Percentiles rank a stretch among this genome's conserved stretches.
Conservation (phyloP, 805 yeast genomes). For the Lachancea cidri region DNA sequence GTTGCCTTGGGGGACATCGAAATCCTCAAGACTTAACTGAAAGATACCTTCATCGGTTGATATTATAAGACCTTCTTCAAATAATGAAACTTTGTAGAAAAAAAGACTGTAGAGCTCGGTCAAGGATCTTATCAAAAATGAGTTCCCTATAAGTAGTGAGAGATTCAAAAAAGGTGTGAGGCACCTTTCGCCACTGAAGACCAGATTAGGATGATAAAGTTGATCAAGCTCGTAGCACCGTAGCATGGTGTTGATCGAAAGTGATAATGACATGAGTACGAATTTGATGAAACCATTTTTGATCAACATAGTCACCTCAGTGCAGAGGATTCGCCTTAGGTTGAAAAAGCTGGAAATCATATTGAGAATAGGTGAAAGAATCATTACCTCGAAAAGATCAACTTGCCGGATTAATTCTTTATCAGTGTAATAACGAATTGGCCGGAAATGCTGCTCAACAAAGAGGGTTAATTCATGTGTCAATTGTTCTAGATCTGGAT, state of each 20-base stretch:
- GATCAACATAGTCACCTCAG: constrained; percentile 6
- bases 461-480: constrained; percentile 13
- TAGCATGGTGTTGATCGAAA: constrained; percentile 11
- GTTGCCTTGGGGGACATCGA: constrained; percentile 9
- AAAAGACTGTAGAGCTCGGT: constrained; percentile 21
- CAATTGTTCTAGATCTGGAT: constrained; percentile 2
- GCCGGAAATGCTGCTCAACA: constrained; percentile 13
- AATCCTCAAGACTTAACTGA: constrained; percentile 8
- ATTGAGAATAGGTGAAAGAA: constrained; percentile 19
- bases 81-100: constrained; percentile 18
- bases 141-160: constrained; percentile 16
- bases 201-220: constrained; percentile 14
- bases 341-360: constrained; percentile 22
- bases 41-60: constrained; percentile 8
- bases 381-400: constrained; percentile 21
- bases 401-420: constrained; percentile 11
- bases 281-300: constrained; percentile 19
- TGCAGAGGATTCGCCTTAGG: constrained; percentile 13
- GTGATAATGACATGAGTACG: constrained; percentile 15
- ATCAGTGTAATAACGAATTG: constrained; percentile 17
- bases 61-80: constrained; percentile 16
- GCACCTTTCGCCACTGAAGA: constrained; percentile 2
- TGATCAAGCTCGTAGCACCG: constrained; percentile 17
- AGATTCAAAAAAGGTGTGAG: constrained; percentile 23
- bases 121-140: constrained; percentile 20